Evolutionary conservation across 306 rosid species (phyloP), one percentile per base, ranked within the genome.

Genomic region (Pyrus pyrifolia): DNA sequence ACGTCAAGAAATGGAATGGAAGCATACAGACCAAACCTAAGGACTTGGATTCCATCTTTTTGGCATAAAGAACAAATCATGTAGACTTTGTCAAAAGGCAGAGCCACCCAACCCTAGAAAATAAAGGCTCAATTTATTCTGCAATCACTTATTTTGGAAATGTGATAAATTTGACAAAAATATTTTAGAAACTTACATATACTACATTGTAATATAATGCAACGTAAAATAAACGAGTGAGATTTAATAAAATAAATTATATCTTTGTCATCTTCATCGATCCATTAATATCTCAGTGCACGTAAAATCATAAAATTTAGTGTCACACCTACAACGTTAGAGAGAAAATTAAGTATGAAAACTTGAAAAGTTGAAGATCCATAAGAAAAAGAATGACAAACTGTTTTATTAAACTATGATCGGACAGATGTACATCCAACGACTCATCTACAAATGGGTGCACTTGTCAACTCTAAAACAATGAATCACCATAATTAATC

Each of bases 351-450:
- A 42, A 7, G 63, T 2, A 27, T 3, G 42, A 15, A 12, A 60
- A 22, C 6, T 3, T 38, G 10, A 12, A 51, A 60, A 22, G 11
- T 3, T 38, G 10, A 12, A 51, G 62, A 9, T 15, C 10, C 22
- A 9, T 3, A 31, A 51, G 3, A 29, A 85, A 87, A 89, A 89
- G 88, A 91, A 87, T 89, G 84, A 70, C 87, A 83, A 83, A 79
- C 81, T 63, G 70, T 86, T 88, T 91, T 89, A 88, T 91, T 89
- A 66, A 70, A 81, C 76, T 83, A 87, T 75, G 82, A 85, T 75
- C 66, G 74, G 85, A 89, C 89, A 76, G 86, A 88, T 91, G 72
- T 89, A 89, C 93, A 89, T 73, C 66, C 57, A 80, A 84, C 86
- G 82, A 87, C 86, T 86, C 91, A 84, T 86, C 85, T 87, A 89